These are phyloP conservation scores for Casaregolazyma suthepensis DNA, from an alignment of 1,139 yeast genomes.

Conservation along the genomic window DNA sequence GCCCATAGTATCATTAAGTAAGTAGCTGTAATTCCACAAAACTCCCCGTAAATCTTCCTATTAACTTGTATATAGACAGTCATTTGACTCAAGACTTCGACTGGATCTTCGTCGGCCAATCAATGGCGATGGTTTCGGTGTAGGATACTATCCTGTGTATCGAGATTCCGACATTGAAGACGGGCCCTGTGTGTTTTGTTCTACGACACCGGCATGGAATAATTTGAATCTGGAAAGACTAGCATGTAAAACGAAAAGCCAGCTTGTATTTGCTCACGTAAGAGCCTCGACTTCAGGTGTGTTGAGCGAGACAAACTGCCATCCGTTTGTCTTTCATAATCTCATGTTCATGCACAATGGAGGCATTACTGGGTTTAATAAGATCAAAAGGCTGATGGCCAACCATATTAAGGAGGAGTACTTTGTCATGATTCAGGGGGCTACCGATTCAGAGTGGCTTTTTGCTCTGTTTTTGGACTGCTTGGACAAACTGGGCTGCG, in stretches of 20 bases:
- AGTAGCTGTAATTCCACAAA: slow-evolving; percentile 12
- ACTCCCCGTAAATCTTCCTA: neutral
- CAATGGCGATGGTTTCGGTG: slow-evolving; percentile 98
- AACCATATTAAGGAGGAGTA: slow-evolving; percentile 72
- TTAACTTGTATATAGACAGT: slow-evolving; percentile 43
- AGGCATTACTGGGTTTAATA: slow-evolving; percentile 66
- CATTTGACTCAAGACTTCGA: slow-evolving; percentile 83
- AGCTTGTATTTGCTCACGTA: slow-evolving; percentile 87
- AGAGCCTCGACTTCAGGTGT: slow-evolving; percentile 96
- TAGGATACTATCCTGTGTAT: slow-evolving; percentile 68
- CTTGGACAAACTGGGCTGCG: slow-evolving; percentile 64
- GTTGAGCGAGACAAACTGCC: slow-evolving; percentile 89
- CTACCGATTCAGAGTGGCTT: slow-evolving; percentile 93
- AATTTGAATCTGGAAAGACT: slow-evolving; percentile 80
- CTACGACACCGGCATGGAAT: slow-evolving; percentile 98
- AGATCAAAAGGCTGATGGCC: slow-evolving; percentile 66
- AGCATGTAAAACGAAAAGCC: slow-evolving; percentile 80
- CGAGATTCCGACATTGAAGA: slow-evolving; percentile 46
- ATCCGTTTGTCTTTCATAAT: slow-evolving; percentile 79
- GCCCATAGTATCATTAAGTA: slow-evolving; percentile 91
- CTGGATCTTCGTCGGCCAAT: slow-evolving; percentile 85
- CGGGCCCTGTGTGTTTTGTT: slow-evolving; percentile 81
- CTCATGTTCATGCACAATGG: slow-evolving; percentile 98
- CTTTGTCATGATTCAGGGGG: slow-evolving; percentile 77
- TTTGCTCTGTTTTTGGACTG: slow-evolving; percentile 85